phyloP scores from a whole-genome alignment of 2,329 filamentous ascomycete species.

The Exophiala phaeomuriformis region DNA sequence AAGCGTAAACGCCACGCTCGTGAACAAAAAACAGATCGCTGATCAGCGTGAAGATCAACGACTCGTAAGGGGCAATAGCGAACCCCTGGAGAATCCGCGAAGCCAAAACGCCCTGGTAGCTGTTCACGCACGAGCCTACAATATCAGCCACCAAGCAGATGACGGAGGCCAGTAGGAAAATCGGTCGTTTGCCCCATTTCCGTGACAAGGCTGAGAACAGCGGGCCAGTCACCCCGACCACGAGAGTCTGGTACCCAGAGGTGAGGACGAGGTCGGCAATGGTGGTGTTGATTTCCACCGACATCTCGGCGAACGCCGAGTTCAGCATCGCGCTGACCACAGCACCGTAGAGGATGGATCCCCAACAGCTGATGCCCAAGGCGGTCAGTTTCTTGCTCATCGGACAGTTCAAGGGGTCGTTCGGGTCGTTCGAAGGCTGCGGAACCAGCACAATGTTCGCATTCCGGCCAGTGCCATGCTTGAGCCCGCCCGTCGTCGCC shows the following conservation, averaged over 20 bases:
- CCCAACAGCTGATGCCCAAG: constrained; percentile 30
- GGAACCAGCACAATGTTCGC: constrained; percentile 33
- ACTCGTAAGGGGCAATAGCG: constrained; percentile 43
- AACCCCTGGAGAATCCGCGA: constrained; percentile 43
- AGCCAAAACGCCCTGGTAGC: constrained; percentile 42
- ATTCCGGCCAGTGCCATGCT: constrained; percentile 18
- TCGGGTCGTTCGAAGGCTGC: constrained; percentile 34
- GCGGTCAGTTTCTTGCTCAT: constrained; percentile 30
- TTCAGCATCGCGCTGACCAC: constrained; percentile 23
- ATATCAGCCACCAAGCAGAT: constrained; percentile 34
- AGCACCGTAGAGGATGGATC: constrained; percentile 32
- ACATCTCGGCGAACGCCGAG: constrained; percentile 32
- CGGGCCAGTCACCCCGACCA: constrained; percentile 33
- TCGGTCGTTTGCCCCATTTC: constrained; percentile 35
- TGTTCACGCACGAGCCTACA: constrained; percentile 40
- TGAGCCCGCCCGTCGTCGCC: constrained; percentile 10
- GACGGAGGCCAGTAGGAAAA: constrained; percentile 27
- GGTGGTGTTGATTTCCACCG: constrained; percentile 32
- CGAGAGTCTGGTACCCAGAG: constrained; percentile 41
- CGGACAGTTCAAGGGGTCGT: constrained; percentile 38
- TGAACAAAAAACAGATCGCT: constrained; percentile 36
- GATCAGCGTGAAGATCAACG: constrained; percentile 41
- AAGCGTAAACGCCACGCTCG: constrained; percentile 13
- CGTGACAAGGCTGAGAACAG: constrained; percentile 38
- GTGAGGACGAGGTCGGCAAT: constrained; percentile 42